Base-by-base conservation (phyloP, 176 grass and related monocot genomes). In the Tillandsia fasciculata region DNA sequence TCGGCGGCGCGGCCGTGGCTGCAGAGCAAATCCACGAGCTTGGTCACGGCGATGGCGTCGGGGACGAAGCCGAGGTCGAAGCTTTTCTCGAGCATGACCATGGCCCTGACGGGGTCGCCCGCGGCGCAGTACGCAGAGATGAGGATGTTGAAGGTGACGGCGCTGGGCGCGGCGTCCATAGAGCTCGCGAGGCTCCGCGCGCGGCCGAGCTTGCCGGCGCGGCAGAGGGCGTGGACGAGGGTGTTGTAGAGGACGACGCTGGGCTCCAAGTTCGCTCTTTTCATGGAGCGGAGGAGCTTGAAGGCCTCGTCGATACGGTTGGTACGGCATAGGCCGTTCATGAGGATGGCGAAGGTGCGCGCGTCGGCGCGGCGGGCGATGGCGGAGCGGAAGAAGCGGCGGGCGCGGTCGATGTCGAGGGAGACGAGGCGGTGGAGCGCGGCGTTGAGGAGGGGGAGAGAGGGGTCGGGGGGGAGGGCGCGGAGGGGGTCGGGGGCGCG, bases 71-170 rank as follows among this genome's bases (percentile, higher is more conserved):
- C 79, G 70, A 81, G 72, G 70, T 81, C 66, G 23, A 65, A 81
- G 53, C 79, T 56, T 70, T 70, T 81, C 72, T 81, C 79, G 11
- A 81, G 57, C 54, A 81, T 75, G 22, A 81, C 79, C 65, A 81
- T 28, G 10, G 79, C 79, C 51, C 75, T 74, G 10, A 76, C 72
- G 72, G 75, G 50, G 33, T 76, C 48, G 51, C 53, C 72, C 47
- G 75, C 72, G 10, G 28, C 33, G 7, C 79, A 81, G 65, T 70
- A 81, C 22, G 79, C 79, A 2, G 79, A 81, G 53, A 76, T 81
- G 58, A 81, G 79, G n/a, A 81, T 81, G 23, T 81, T 81, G 69
- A 81, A 76, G 10, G 79, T 81, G 23, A 81, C 72, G 9, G 53
- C 72, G 15, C 79, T 81, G 3, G 79, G 79, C 11, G 12, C 10